Evolutionary conservation across 2,329 filamentous ascomycete species (phyloP), one percentile per base, ranked within the genome.

Genomic region (Pseudocercospora vitis): DNA sequence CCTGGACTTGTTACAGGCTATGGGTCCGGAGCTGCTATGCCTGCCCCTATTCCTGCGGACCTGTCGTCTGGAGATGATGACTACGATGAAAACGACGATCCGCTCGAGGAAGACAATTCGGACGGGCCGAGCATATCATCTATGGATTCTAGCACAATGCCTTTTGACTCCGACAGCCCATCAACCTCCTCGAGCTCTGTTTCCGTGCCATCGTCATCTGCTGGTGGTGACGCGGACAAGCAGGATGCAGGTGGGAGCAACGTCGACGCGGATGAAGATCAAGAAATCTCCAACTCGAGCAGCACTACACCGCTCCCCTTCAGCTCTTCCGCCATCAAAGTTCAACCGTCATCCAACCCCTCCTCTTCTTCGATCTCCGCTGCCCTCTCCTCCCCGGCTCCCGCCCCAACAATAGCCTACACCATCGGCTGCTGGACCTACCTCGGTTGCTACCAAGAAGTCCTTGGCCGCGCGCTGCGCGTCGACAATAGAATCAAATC

Each of bases 401-500:
- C 28, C 14, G 16, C 24, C 2, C 23, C 44, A 1, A 47, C 44
- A 12, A 7, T 23, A n/a, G 44, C 23, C 44, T 28, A 24, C 23
- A 9, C 26, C 16, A 47, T 47, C 16, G 16, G 7, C 28, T 47
- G 44, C 44, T 47, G 44, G 44, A 47, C 44, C 28, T 29, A 21
- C 28, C 4, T 32, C 24, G 44, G 44, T 18, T 47, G 44, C 28
- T 47, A 47, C 44, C 7, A 29, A 14, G 44, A 47, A 31, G 29
- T 47, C 28, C 9, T 31, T 6, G 44, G 26, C 1, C 44, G 44
- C 1, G 26, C 26, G 7, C 8, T 47, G 1, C 28, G 44, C 28
- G 29, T 33, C 16, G 19, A 31, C 26, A 47, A 47, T 7, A 32
- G 21, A n/a, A 31, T 47, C 16, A 7, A 32, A 7, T 47, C 44